These are phyloP conservation scores for Cyclotella kingstonii DNA, from an alignment of 108 stramenopile genomes.

Conservation along the genomic window DNA sequence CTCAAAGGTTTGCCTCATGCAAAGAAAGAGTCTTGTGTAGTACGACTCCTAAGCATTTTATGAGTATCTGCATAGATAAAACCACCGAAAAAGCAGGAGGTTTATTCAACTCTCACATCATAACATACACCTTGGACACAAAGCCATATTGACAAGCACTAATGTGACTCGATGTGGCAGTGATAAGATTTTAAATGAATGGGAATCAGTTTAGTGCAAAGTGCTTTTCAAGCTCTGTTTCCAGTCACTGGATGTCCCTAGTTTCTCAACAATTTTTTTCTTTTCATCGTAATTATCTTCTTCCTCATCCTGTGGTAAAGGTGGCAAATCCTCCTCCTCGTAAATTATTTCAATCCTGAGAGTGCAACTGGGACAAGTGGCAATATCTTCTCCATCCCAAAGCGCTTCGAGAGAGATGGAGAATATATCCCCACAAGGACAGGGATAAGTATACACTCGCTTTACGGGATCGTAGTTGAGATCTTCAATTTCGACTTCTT, in stretches of 20 bases:
- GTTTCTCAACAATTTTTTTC: conserved; percentile 21
- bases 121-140: no score
- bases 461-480: conserved; percentile 84
- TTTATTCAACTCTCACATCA: no score
- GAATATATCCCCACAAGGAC: conserved; percentile 97
- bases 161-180: no score
- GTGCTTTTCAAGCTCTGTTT: no score
- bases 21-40: no score
- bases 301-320: conserved; percentile 46
- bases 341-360: conserved; percentile 90
- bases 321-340: conserved; percentile 87
- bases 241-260: not conserved
- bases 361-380: conserved; percentile 95
- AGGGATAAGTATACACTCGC: conserved; percentile 89
- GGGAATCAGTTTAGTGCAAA: no score
- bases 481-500: conserved; percentile 95
- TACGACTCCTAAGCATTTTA: no score
- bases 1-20: no score
- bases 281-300: conserved; percentile 44
- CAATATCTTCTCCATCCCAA: conserved; percentile 95
- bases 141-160: no score
- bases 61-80: no score
- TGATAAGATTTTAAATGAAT: no score
- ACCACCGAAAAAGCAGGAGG: no score
- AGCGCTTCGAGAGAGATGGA: conserved; percentile 90